Conservation (phyloP, 2,329 filamentous ascomycete genomes). For the Davidsoniella australis region DNA sequence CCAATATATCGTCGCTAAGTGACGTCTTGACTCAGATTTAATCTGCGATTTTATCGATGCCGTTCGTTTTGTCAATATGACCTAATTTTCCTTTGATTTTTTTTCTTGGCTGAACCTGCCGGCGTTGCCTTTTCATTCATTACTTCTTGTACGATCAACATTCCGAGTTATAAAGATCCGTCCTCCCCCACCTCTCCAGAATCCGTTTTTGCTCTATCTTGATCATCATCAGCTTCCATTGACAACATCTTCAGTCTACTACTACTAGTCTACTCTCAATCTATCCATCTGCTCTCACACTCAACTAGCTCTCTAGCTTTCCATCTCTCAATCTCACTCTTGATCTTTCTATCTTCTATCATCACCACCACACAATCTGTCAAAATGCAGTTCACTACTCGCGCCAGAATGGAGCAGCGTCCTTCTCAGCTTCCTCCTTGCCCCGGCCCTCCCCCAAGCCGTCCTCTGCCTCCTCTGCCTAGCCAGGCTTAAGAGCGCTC, state of each 20-base stretch:
- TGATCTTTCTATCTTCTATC: conserved; percentile 9
- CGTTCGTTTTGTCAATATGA: not conserved
- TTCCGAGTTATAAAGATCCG: conserved; percentile 4
- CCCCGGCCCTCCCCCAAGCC: conserved; percentile 47
- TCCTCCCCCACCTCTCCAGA: not conserved
- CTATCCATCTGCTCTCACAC: not conserved
- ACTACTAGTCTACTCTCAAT: not conserved
- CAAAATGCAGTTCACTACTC: conserved; percentile 8
- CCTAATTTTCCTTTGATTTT: too few relatives aligned
- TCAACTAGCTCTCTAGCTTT: not conserved
- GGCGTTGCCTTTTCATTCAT: too few relatives aligned
- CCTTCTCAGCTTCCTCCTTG: conserved; percentile 50
- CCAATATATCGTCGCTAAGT: too few relatives aligned
- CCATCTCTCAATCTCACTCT: not conserved
- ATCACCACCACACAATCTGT: conserved; percentile 14
- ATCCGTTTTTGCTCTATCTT: not conserved
- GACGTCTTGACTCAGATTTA: not conserved
- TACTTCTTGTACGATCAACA: not conserved
- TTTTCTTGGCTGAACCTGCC: too few relatives aligned
- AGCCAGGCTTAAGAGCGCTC: conserved; percentile 32
- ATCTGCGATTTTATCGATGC: not conserved
- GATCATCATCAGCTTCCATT: not conserved
- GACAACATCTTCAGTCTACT: not conserved
- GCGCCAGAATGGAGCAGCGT: conserved; percentile 28
- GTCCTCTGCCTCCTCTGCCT: conserved; percentile 47